Evolutionary conservation across 177 flowering plant genomes (phyloP), one percentile per base, ranked within the genome.

Genomic region (Telopea speciosissima): DNA sequence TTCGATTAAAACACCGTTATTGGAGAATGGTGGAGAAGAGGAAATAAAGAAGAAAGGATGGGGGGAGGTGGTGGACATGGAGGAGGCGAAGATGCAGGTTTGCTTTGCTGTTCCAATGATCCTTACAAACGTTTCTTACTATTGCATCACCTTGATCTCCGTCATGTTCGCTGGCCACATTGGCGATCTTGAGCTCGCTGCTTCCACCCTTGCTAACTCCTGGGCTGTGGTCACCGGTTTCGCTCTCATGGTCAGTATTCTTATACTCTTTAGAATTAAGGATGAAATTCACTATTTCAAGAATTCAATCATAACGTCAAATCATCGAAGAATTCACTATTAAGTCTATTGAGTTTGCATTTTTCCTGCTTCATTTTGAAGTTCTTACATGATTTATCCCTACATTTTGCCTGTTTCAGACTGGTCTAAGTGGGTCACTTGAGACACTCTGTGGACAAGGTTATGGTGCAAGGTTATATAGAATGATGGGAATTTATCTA

Each of bases 401-500:
- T 70, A 5, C 24, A 61, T 14, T 19, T 16, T 72, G 54, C 2
- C 28, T 79, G 31, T 75, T 79, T 49, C 77, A 93, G 98, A 75
- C 82, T 44, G 98, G 98, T 31, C 73, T 89, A 31, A 90, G 97
- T 80, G 97, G 98, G 26, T 96, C 92, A 63, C 84, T 93, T 0
- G 97, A 93, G 75, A 91, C 98, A 16, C 85, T 90, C 0, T 92
- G 98, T 69, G 97, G 97, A 24, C 97, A 91, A 89, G 93, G 84
- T 69, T 93, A 74, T 72, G 98, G 97, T 0, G 98, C 96, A 13
- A 80, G 81, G 74, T 1, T 75, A 24, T 92, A 89, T 72, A 74
- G 85, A 60, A 79, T 81, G 84, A 36, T 93, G 67, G 98, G 98
- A 24, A 78, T 92, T 49, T 79, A 93, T 73, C 85, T 93, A 1